Evolutionary conservation across 257 asterid genomes (phyloP).

Genomic region (Orobanche coerulescens): DNA sequence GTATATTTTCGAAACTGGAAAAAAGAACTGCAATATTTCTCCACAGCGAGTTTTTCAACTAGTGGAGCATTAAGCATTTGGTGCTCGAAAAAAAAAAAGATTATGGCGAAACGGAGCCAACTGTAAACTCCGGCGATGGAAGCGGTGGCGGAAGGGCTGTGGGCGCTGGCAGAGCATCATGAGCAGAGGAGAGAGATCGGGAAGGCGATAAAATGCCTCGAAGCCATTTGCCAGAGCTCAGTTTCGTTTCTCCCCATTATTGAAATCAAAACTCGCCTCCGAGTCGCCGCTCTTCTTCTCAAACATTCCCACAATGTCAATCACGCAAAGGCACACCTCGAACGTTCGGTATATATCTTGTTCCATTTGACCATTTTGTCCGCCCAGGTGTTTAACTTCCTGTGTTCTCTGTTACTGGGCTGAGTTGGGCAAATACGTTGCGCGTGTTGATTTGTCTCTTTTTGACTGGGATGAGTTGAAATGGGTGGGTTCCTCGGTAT

Average conservation of each 20-base stretch:
- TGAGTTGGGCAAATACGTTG: neutral
- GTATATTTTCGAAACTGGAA: too few relatives aligned
- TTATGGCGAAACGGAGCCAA: too few relatives aligned
- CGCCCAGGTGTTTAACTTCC: conserved; percentile 11
- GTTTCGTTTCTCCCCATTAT: conserved; percentile 79
- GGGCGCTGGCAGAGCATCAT: conserved; percentile 85
- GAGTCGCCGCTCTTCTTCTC: conserved; percentile 75
- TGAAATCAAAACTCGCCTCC: conserved; percentile 89
- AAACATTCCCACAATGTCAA: conserved; percentile 84
- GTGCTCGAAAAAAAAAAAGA: too few relatives aligned
- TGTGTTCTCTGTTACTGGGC: neutral
- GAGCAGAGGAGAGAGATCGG: conserved; percentile 76
- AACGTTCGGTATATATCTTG: conserved; percentile 56
- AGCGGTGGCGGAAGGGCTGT: conserved; percentile 89
- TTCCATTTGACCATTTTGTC: neutral
- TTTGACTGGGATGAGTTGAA: neutral
- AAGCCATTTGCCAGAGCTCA: conserved; percentile 84
- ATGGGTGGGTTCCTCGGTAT: neutral
- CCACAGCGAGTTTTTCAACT: too few relatives aligned
- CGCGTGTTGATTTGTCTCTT: neutral
- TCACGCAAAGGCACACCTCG: conserved; percentile 90
- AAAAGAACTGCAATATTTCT: too few relatives aligned
- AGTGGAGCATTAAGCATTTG: too few relatives aligned
- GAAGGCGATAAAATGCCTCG: conserved; percentile 80
- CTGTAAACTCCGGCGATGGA: conserved; percentile 49